phyloP scores from a whole-genome alignment of 176 grass and related monocot species.

The Hyparrhenia diplandra region DNA sequence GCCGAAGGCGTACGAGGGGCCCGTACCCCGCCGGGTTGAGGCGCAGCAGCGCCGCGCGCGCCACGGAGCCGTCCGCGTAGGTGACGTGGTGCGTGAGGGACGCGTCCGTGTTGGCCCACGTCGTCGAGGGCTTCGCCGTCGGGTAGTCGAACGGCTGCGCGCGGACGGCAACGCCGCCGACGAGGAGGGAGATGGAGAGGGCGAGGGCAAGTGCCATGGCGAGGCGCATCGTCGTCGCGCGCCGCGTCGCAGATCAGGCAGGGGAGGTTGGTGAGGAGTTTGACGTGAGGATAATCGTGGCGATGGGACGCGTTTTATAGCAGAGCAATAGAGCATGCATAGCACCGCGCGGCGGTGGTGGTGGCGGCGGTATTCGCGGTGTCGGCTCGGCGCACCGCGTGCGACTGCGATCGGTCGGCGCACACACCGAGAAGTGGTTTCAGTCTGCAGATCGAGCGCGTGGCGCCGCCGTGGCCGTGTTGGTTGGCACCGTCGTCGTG shows the following conservation, averaged over 20 bases:
- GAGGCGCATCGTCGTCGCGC: too few species aligned
- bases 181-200: background rate
- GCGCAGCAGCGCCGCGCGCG: too few species aligned
- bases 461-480: too few species aligned
- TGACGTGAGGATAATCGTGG: background rate
- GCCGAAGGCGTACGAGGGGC: too few species aligned
- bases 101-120: slow-evolving; percentile 36
- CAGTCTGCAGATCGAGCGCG: too few species aligned
- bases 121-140: background rate
- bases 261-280: background rate
- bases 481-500: too few species aligned
- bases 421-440: too few species aligned
- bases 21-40: too few species aligned
- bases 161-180: background rate
- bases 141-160: slow-evolving; percentile 43
- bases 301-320: background rate
- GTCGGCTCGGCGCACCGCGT: background rate
- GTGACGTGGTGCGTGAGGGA: slow-evolving; percentile 12
- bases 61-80: background rate
- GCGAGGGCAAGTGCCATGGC: background rate
- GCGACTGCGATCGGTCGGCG: too few species aligned
- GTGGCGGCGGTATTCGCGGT: background rate
- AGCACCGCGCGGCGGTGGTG: too few species aligned
- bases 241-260: background rate
- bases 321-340: background rate